These are phyloP conservation scores for Tremellales sp. DNA, from an alignment of 1,284 basidiomycete genomes.

Conservation along the genomic window DNA sequence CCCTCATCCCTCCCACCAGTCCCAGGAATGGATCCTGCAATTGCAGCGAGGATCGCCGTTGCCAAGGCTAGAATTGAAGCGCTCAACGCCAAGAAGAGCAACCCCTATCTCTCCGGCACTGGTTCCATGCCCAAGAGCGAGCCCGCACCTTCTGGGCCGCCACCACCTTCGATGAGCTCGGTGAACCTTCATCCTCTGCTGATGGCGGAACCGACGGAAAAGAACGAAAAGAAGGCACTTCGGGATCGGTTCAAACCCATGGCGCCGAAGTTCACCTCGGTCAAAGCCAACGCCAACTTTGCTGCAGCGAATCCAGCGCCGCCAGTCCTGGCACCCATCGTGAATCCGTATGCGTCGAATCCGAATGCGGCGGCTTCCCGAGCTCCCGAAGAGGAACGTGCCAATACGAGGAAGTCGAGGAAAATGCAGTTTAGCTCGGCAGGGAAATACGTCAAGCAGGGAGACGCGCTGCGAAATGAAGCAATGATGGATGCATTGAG, in stretches of 20 bases:
- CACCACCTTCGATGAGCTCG: slow-evolving; percentile 22
- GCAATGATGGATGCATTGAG: slow-evolving; percentile 85
- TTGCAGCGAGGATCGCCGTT: slow-evolving; percentile 67
- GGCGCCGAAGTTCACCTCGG: slow-evolving; percentile 94
- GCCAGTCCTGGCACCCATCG: slow-evolving; percentile 29
- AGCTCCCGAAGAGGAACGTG: slow-evolving; percentile 49
- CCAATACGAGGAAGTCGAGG: slow-evolving; percentile 53
- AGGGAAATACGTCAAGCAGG: slow-evolving; percentile 82
- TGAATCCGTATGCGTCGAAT: slow-evolving; percentile 63
- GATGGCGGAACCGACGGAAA: slow-evolving; percentile 56
- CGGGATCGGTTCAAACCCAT: slow-evolving; percentile 76
- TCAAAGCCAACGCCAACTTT: slow-evolving; percentile 60
- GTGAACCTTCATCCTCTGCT: slow-evolving; percentile 82
- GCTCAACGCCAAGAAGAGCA: slow-evolving; percentile 58
- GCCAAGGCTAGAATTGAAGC: slow-evolving; percentile 73
- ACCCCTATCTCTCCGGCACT: slow-evolving; percentile 32
- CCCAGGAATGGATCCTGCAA: slow-evolving; percentile 56
- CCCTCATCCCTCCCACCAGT: slow-evolving; percentile 46
- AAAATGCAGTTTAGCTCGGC: slow-evolving; percentile 81
- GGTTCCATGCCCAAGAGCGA: slow-evolving; percentile 20
- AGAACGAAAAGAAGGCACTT: slow-evolving; percentile 42
- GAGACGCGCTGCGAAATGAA: slow-evolving; percentile 76
- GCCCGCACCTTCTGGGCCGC: slow-evolving; percentile 27
- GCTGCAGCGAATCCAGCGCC: slow-evolving; percentile 32
- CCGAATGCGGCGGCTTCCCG: slow-evolving; percentile 53